A percentile compares a stretch with the other conserved stretches of the same genome.
Evolutionary conservation across 805 yeast species (phyloP).

Genomic region (Vanderwaltozyma tropicalis): DNA sequence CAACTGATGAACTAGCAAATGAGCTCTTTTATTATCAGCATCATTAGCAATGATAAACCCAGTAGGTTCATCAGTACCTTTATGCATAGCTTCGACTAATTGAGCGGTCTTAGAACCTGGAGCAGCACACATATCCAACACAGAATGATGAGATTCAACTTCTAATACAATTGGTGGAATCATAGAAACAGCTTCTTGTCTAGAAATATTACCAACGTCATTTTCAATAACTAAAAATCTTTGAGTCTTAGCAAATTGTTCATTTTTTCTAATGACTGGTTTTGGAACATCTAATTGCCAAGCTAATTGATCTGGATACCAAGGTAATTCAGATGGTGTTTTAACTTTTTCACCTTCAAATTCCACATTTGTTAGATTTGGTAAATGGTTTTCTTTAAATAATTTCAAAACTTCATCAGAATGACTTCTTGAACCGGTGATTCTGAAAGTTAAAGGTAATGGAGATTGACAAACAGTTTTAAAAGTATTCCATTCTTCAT

Average conservation of each 20-base stretch:
- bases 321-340: conserved; percentile 66
- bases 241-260: conserved; percentile 76
- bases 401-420: conserved; percentile 67
- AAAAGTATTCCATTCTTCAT: conserved; percentile 70
- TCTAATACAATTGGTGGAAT: conserved; percentile 91
- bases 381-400: conserved; percentile 66
- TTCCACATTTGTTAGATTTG: conserved; percentile 50
- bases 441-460: conserved; percentile 86
- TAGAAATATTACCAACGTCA: conserved; percentile 89
- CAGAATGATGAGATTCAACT: conserved; percentile 82
- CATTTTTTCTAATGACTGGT: conserved; percentile 78
- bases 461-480: conserved; percentile 66
- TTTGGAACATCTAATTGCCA: conserved; percentile 93
- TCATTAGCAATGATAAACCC: conserved; percentile 96
- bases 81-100: conserved; percentile 81
- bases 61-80: conserved; percentile 49
- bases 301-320: conserved; percentile 81
- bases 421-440: conserved; percentile 83
- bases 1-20: conserved; percentile 95
- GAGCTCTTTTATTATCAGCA: conserved; percentile 88
- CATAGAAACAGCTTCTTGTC: conserved; percentile 98
- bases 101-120: conserved; percentile 98
- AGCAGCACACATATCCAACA: conserved; percentile 96
- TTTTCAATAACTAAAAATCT: conserved; percentile 87
- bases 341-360: conserved; percentile 61